phyloP scores from a whole-genome alignment of 2,329 filamentous ascomycete species.

The Aspergillus carbonarius region DNA sequence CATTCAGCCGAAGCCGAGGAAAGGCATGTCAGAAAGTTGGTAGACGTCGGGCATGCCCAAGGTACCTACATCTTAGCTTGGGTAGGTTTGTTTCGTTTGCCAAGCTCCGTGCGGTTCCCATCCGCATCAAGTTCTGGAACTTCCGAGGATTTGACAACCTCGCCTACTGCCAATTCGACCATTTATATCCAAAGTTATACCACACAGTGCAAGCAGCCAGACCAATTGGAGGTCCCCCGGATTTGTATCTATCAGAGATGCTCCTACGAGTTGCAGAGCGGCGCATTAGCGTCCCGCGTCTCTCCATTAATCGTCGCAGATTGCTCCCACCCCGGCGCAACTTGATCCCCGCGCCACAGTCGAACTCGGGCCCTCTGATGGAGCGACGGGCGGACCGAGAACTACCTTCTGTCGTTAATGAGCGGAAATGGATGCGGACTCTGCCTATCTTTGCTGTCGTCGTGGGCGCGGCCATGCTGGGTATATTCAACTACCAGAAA shows the following conservation, averaged over 20 bases:
- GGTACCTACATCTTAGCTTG: neutral
- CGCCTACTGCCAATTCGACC: neutral
- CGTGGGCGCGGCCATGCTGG: conserved; percentile 69
- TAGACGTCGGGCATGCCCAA: neutral
- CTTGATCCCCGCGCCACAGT: conserved; percentile 51
- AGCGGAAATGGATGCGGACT: conserved; percentile 67
- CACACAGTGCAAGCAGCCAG: neutral
- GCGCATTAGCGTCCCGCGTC: conserved; percentile 20
- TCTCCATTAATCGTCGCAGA: conserved; percentile 12
- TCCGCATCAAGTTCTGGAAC: neutral
- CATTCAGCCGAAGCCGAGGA: no score
- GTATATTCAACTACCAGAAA: conserved; percentile 99
- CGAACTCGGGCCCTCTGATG: conserved; percentile 53
- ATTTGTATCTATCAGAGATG: conserved; percentile 14
- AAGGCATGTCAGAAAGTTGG: neutral
- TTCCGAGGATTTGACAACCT: neutral
- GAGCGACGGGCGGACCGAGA: conserved; percentile 54
- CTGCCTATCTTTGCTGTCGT: conserved; percentile 77
- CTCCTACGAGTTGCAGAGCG: conserved; percentile 16
- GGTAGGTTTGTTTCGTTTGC: conserved; percentile 30
- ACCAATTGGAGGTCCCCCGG: neutral
- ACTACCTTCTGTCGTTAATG: conserved; percentile 46
- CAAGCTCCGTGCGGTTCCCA: neutral
- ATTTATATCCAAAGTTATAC: neutral
- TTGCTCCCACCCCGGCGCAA: conserved; percentile 37